These are phyloP conservation scores for Lithohypha guttulata DNA, from an alignment of 2,329 filamentous ascomycete species.

Conservation along the genomic window DNA sequence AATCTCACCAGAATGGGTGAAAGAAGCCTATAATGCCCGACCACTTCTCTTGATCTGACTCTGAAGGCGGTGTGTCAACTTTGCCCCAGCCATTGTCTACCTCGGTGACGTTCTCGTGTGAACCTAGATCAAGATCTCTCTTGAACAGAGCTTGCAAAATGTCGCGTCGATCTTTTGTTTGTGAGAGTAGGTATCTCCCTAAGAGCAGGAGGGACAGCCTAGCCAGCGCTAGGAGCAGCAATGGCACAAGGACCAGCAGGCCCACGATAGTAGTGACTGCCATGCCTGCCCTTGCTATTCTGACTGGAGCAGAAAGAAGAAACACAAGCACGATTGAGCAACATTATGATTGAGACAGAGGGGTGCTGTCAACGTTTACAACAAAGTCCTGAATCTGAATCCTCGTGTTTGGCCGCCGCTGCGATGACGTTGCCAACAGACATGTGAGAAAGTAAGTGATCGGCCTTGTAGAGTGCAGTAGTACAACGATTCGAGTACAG, in stretches of 20 bases:
- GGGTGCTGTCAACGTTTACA: neutral
- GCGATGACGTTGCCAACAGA: conserved; percentile 1
- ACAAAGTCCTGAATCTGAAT: neutral
- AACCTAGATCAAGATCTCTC: conserved; percentile 5
- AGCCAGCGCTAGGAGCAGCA: conserved; percentile 11
- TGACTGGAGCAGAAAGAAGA: neutral
- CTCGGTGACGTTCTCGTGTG: conserved; percentile 12
- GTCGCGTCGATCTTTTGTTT: conserved; percentile 13
- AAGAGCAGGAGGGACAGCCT: conserved; percentile 10
- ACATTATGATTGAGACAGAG: neutral
- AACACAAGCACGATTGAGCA: neutral
- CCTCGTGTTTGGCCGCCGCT: neutral
- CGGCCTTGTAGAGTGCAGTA: no score
- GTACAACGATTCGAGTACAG: no score
- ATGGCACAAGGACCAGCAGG: conserved; percentile 15
- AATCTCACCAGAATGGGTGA: conserved; percentile 83
- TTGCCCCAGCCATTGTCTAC: conserved; percentile 58
- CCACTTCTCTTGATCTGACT: conserved; percentile 50
- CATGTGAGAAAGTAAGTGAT: no score
- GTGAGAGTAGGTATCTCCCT: conserved; percentile 14
- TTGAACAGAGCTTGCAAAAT: conserved; percentile 15
- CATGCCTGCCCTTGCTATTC: conserved; percentile 11
- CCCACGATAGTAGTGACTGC: conserved; percentile 13
- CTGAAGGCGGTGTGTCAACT: conserved; percentile 44
- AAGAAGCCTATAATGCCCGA: conserved; percentile 88